These are phyloP conservation scores for Hymenoscyphus fraxineus DNA, from an alignment of 2,329 filamentous ascomycete species.

Conservation along the genomic window DNA sequence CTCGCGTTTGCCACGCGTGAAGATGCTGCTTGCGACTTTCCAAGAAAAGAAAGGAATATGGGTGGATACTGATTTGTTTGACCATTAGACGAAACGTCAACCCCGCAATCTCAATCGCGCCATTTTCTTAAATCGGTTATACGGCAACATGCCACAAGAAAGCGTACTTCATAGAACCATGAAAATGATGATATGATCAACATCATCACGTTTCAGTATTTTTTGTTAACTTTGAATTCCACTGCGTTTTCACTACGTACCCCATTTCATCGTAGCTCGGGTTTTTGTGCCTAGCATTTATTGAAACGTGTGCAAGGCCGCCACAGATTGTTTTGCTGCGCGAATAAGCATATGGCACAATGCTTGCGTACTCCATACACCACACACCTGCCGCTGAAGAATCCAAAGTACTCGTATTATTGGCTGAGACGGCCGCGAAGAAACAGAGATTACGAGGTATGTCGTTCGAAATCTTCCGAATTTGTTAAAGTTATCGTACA, in stretches of 20 bases:
- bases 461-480: too few species aligned
- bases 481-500: not conserved
- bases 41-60: conserved; percentile 7
- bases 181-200: conserved; percentile 2
- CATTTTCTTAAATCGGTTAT: not conserved
- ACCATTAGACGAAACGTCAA: conserved; percentile 10
- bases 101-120: conserved; percentile 4
- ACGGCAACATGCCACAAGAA: not conserved
- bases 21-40: not conserved
- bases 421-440: not conserved
- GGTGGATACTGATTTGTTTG: conserved; percentile 8
- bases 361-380: too few species aligned
- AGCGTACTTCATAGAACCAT: not conserved
- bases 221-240: not conserved
- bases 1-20: not conserved
- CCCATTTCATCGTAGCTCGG: not conserved
- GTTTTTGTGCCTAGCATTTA: not conserved
- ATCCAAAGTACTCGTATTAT: not conserved
- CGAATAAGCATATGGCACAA: too few species aligned
- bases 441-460: too few species aligned
- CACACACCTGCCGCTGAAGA: too few species aligned
- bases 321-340: not conserved
- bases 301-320: not conserved
- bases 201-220: not conserved
- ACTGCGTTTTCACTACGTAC: not conserved